Percentiles rank a stretch among this genome's conserved stretches.
These are phyloP conservation scores for Fusarium buharicum DNA, from an alignment of 2,329 filamentous ascomycete species.

Conservation along the genomic window DNA sequence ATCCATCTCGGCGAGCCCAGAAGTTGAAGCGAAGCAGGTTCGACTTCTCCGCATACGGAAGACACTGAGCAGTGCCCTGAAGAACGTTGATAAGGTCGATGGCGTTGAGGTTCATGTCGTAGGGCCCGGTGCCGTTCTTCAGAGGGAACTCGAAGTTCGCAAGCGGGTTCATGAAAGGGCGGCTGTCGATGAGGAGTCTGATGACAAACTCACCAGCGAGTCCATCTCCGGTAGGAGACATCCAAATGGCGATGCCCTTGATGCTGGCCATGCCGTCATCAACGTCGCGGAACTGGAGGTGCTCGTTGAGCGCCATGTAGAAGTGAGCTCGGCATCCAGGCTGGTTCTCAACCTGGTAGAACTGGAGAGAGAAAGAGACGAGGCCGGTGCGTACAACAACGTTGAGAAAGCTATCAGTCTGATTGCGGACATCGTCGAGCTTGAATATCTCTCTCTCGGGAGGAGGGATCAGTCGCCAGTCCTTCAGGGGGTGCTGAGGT, in stretches of 20 bases:
- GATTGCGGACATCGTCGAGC: slow-evolving; percentile 1
- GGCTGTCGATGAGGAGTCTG: neutral
- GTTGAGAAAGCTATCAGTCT: neutral
- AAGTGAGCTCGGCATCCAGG: neutral
- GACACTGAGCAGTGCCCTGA: neutral
- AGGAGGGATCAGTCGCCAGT: slow-evolving; percentile 4
- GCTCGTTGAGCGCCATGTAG: slow-evolving; percentile 4
- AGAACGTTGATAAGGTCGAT: slow-evolving; percentile 20
- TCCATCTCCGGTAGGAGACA: neutral
- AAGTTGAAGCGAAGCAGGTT: slow-evolving; percentile 22
- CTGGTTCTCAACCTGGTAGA: neutral
- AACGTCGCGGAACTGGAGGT: neutral
- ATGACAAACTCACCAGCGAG: slow-evolving; percentile 1
- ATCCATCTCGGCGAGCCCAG: neutral
- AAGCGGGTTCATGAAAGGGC: slow-evolving; percentile 4
- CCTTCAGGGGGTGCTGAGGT: neutral
- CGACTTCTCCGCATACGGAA: neutral
- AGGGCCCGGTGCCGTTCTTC: neutral
- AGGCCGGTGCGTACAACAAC: slow-evolving; percentile 2
- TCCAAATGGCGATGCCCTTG: slow-evolving; percentile 19
- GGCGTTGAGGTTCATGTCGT: neutral
- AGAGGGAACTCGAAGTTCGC: slow-evolving; percentile 14
- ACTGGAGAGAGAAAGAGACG: slow-evolving; percentile 3
- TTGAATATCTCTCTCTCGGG: slow-evolving; percentile 8
- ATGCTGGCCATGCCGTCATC: neutral